phyloP scores from a whole-genome alignment of 108 stramenopile species.

The Conticribra weissflogii region DNA sequence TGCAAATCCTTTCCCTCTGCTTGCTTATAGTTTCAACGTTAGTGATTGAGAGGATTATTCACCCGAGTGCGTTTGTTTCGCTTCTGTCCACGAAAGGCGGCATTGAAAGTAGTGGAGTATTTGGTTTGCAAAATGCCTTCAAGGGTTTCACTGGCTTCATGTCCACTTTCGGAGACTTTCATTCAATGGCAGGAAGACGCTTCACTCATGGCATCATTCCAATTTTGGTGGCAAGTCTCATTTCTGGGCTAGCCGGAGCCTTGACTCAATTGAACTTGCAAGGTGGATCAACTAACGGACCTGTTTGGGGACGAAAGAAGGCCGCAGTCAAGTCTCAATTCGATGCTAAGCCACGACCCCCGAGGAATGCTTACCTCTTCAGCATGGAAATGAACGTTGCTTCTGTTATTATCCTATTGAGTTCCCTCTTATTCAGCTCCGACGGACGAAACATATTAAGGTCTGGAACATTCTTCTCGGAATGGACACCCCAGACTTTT shows the following conservation, averaged over 20 bases:
- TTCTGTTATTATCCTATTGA: constrained; percentile 51
- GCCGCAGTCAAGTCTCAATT: neutral
- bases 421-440: constrained; percentile 45
- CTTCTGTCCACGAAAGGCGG: constrained; percentile 20
- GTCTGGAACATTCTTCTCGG: constrained; percentile 35
- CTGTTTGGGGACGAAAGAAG: constrained; percentile 26
- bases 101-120: neutral
- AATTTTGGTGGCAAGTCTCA: constrained; percentile 64
- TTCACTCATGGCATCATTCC: constrained; percentile 64
- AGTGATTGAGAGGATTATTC: constrained; percentile 59
- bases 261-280: constrained; percentile 82
- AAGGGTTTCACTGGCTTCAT: constrained; percentile 17
- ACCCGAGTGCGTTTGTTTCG: constrained; percentile 22
- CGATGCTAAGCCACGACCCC: constrained; percentile 20
- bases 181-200: constrained; percentile 14
- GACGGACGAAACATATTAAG: constrained; percentile 52
- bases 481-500: constrained; percentile 70
- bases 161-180: neutral
- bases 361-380: constrained; percentile 66
- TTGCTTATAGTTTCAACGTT: constrained; percentile 70
- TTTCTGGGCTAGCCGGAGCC: constrained; percentile 84
- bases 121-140: constrained; percentile 13
- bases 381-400: constrained; percentile 78
- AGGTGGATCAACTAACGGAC: constrained; percentile 16
- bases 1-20: constrained; percentile 73